Base-by-base conservation (phyloP, 2,329 filamentous ascomycete genomes). In the Neopestalotiopsis sp. region DNA sequence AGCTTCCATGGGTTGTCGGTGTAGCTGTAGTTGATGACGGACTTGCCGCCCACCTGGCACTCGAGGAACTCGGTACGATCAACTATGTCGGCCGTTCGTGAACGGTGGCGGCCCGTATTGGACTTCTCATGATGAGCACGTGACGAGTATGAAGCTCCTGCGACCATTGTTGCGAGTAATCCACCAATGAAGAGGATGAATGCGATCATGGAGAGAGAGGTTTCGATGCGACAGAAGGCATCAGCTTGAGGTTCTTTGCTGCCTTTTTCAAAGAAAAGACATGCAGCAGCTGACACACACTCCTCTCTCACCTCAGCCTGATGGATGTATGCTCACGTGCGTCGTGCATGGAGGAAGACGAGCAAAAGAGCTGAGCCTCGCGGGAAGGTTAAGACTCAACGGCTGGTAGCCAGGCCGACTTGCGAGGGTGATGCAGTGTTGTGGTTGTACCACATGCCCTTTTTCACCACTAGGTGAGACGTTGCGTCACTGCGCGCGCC, bases 1-100 rank as follows among this genome's bases (percentile, higher is more conserved):
- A 89, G 81, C 60, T 76, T 82, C 77, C 81, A 84, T 1, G 87
- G 87, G 72, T 82, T 79, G 72, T 89, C 87, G 9, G 89, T 91
- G 76, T 91, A 90, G 72, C 83, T 82, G 78, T 90, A 90, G 78
- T 85, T 88, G 77, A 88, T 88, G 74, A 89, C 84, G n/a, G 83
- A 82, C 66, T 82, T 77, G 70, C 85, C 87, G 68, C 88, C 88
- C 60, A 89, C 80, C 75, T 90, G 88, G 2, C 87, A 90, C 71
- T 84, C 85, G 74, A 88, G 86, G 78, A 88, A 89, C 65, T 85
- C 81, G 56, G 84, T 89, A 59, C 71, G 74, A 45, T 75, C 72
- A 67, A 20, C n/a, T 9, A 24, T 32, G 12, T 13, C 56, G n/a
- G 42, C 20, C 28, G 61, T 57, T 30, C 66, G 66, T 32, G 66